Evolutionary conservation across 371 early-diverging fungal genomes (phyloP).

Genomic region (Haplosporangium sp.): DNA sequence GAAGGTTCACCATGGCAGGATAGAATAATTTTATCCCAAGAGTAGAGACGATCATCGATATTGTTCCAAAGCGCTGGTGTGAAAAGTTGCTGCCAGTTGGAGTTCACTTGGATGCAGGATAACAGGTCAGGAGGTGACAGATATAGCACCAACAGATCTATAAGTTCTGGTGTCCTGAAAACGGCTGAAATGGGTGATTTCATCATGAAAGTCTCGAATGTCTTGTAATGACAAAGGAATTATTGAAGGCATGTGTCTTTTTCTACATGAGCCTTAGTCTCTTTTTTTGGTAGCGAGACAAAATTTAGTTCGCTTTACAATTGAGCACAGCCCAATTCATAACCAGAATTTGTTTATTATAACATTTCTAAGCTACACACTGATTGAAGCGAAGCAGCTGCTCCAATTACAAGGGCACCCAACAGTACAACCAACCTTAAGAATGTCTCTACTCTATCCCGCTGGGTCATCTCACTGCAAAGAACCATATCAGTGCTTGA

Average conservation of each 20-base stretch:
- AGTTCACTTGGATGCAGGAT: neutral
- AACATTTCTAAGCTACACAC: neutral
- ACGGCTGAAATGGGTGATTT: neutral
- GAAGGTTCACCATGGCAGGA: neutral
- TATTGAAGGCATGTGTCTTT: too few species aligned
- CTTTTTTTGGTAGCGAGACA: too few species aligned
- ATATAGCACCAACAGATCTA: neutral
- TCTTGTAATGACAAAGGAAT: too few species aligned
- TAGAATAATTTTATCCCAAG: neutral
- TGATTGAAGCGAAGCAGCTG: neutral
- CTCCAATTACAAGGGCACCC: conserved; percentile 4
- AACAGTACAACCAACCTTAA: conserved; percentile 15
- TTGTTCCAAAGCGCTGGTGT: neutral
- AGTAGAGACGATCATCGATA: neutral
- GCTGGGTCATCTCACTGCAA: neutral
- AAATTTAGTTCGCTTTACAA: too few species aligned
- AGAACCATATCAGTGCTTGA: neutral
- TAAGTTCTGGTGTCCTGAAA: neutral
- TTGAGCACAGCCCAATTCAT: too few species aligned
- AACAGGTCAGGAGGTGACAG: neutral
- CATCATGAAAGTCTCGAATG: neutral
- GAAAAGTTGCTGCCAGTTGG: neutral
- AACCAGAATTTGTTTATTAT: neutral
- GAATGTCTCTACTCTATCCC: conserved; percentile 11
- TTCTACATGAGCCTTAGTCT: too few species aligned